These are phyloP conservation scores for Lachnellula hyalina DNA, from an alignment of 2,329 filamentous ascomycete genomes.

Conservation along the genomic window DNA sequence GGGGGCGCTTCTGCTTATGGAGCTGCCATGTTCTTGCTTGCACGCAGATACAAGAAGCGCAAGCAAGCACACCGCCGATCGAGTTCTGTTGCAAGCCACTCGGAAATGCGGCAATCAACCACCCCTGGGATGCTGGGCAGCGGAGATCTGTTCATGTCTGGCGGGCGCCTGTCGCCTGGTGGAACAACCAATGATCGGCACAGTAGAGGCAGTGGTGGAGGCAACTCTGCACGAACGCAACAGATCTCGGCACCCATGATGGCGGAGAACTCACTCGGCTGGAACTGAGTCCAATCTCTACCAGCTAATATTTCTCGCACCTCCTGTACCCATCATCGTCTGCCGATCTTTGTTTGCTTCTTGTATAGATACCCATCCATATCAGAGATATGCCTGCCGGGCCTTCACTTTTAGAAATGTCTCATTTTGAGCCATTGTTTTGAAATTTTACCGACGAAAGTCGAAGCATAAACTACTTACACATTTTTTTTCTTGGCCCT, in stretches of 20 bases:
- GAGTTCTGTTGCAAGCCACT: slow-evolving; percentile 50
- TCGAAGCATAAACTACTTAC: slow-evolving; percentile 15
- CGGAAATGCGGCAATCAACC: slow-evolving; percentile 42
- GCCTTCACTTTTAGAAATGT: too few species aligned
- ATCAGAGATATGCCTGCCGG: not conserved
- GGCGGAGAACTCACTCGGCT: slow-evolving; percentile 72
- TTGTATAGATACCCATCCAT: slow-evolving; percentile 24
- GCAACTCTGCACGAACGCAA: slow-evolving; percentile 50
- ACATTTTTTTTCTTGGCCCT: slow-evolving; percentile 23
- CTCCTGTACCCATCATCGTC: slow-evolving; percentile 20
- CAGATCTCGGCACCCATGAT: slow-evolving; percentile 70
- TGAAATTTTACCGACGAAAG: too few species aligned
- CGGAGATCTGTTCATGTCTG: slow-evolving; percentile 37
- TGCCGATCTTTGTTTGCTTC: slow-evolving; percentile 12
- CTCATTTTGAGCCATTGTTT: too few species aligned
- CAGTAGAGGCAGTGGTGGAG: slow-evolving; percentile 41
- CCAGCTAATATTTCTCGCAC: slow-evolving; percentile 14
- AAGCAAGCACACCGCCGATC: slow-evolving; percentile 57
- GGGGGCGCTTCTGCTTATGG: slow-evolving; percentile 66
- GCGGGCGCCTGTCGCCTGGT: slow-evolving; percentile 33
- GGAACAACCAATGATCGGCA: slow-evolving; percentile 35
- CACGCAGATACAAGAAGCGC: slow-evolving; percentile 64
- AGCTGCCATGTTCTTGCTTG: slow-evolving; percentile 71
- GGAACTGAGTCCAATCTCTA: slow-evolving; percentile 51
- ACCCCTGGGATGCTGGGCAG: slow-evolving; percentile 45